Percentiles rank a stretch among this genome's conserved stretches.
Conservation (phyloP, 805 yeast species). For the Starmerella davenportii region DNA sequence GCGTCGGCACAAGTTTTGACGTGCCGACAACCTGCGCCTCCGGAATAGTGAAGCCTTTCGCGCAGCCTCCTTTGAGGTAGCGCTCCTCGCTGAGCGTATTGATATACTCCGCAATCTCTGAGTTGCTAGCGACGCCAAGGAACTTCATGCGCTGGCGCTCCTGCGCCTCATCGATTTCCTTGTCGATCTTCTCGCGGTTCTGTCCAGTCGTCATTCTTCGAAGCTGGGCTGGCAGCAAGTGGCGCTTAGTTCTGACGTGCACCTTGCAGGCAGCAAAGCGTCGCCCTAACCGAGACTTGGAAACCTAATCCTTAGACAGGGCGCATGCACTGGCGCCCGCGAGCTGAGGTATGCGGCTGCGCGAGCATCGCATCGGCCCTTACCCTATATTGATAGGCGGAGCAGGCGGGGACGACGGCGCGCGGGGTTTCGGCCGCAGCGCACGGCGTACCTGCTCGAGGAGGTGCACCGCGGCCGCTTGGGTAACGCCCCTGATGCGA, state of each 20-base stretch:
- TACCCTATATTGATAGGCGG: too few relatives aligned
- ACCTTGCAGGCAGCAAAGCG: too few relatives aligned
- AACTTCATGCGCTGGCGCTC: neutral
- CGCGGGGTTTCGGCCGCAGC: too few relatives aligned
- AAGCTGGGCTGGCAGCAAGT: too few relatives aligned
- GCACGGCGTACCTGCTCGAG: conserved; percentile 29
- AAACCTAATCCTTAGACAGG: too few relatives aligned
- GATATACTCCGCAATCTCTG: conserved; percentile 44
- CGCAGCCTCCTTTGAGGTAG: conserved; percentile 34
- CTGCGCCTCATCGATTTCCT: neutral
- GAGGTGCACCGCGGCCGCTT: conserved; percentile 74
- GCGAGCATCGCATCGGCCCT: too few relatives aligned
- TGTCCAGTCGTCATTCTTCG: neutral
- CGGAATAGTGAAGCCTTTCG: conserved; percentile 53
- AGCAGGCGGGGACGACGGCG: too few relatives aligned
- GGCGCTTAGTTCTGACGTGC: too few relatives aligned
- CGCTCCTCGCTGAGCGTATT: conserved; percentile 31
- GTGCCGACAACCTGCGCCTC: conserved; percentile 45
- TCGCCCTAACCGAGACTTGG: too few relatives aligned
- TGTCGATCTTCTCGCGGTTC: neutral
- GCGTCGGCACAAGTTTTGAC: conserved; percentile 32
- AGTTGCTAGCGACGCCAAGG: neutral
- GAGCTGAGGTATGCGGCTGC: too few relatives aligned
- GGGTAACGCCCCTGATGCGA: conserved; percentile 85
- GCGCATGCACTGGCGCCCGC: too few relatives aligned